These are phyloP conservation scores for Cladosporium oxysporum DNA, from an alignment of 2,329 filamentous ascomycete species.

Conservation along the genomic window DNA sequence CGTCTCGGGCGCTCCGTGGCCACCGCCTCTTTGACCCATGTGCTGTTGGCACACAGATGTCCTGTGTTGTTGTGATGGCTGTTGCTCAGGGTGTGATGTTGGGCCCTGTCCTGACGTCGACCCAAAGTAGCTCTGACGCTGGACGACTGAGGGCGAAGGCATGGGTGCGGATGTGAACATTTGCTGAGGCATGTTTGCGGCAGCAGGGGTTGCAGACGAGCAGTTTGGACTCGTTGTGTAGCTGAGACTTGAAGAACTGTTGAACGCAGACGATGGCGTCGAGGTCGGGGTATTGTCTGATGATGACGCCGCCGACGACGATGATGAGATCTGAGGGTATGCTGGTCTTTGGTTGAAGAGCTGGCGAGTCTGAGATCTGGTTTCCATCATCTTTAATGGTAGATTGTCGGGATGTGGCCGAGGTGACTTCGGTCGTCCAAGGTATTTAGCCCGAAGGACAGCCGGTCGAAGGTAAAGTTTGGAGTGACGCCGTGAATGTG, in stretches of 20 bases:
- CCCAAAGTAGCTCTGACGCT: slow-evolving; percentile 37
- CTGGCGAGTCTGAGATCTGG: slow-evolving; percentile 28
- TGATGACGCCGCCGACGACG: not conserved
- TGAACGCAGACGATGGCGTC: slow-evolving; percentile 39
- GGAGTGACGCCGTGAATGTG: slow-evolving; percentile 14
- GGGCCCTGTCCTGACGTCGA: slow-evolving; percentile 35
- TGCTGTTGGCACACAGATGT: slow-evolving; percentile 22
- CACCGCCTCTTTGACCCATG: slow-evolving; percentile 35
- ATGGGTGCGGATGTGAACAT: slow-evolving; percentile 39
- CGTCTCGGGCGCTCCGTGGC: slow-evolving; percentile 45
- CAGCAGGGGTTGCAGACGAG: slow-evolving; percentile 23
- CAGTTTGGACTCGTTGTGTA: slow-evolving; percentile 37
- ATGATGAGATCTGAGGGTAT: slow-evolving; percentile 35
- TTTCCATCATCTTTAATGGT: slow-evolving; percentile 21
- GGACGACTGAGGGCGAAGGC: slow-evolving; percentile 34
- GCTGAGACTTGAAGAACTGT: slow-evolving; percentile 46
- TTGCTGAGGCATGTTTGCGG: slow-evolving; percentile 30
- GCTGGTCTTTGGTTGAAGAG: slow-evolving; percentile 37
- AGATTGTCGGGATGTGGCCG: not conserved
- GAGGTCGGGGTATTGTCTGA: slow-evolving; percentile 27
- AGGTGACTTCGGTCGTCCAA: not conserved
- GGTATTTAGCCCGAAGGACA: slow-evolving; percentile 14
- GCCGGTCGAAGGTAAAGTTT: slow-evolving; percentile 7
- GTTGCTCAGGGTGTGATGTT: slow-evolving; percentile 32
- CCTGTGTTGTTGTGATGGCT: slow-evolving; percentile 35